Evolutionary conservation across 208 protist genomes (phyloP).

Genomic region (Jaenimonas drosophilae): DNA sequence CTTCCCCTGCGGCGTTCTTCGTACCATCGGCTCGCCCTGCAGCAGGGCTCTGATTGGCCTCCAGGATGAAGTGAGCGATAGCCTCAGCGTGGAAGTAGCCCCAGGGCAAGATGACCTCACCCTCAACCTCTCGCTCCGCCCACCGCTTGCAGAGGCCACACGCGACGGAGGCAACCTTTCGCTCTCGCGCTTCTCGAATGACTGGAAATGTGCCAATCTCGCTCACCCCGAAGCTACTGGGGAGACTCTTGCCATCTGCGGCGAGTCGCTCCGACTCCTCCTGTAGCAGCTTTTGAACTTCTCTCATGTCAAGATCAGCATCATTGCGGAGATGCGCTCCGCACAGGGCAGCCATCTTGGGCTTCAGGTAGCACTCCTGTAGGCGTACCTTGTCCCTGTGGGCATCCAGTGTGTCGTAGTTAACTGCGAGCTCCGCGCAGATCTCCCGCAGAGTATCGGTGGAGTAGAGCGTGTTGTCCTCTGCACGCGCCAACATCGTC

Average conservation of each 20-base stretch:
- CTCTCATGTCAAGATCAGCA: slow-evolving; percentile 71
- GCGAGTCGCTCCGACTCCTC: slow-evolving; percentile 41
- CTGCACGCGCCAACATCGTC: slow-evolving; percentile 53
- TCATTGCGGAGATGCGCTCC: slow-evolving; percentile 70
- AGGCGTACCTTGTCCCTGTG: slow-evolving; percentile 49
- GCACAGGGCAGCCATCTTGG: slow-evolving; percentile 76
- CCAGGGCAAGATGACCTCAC: slow-evolving; percentile 86
- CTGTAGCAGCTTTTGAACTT: slow-evolving; percentile 61
- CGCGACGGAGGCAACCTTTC: slow-evolving; percentile 60
- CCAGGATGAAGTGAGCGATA: slow-evolving; percentile 72
- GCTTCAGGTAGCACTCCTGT: slow-evolving; percentile 86
- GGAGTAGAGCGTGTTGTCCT: slow-evolving; percentile 74
- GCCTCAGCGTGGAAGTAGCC: slow-evolving; percentile 77
- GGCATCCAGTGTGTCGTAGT: slow-evolving; percentile 38
- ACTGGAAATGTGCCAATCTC: slow-evolving; percentile 55
- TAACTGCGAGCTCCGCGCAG: slow-evolving; percentile 66
- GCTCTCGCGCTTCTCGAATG: slow-evolving; percentile 57
- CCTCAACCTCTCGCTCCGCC: slow-evolving; percentile 47
- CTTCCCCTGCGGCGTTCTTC: not conserved
- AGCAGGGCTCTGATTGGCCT: slow-evolving; percentile 19
- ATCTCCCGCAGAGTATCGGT: slow-evolving; percentile 58
- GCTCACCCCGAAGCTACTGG: slow-evolving; percentile 42
- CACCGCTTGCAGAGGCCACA: slow-evolving; percentile 59
- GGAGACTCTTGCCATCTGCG: slow-evolving; percentile 18
- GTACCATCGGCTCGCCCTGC: not conserved